Evolutionary conservation across 164 flowering plant species (phyloP).

Genomic region (grape (Vitis vinifera)): DNA sequence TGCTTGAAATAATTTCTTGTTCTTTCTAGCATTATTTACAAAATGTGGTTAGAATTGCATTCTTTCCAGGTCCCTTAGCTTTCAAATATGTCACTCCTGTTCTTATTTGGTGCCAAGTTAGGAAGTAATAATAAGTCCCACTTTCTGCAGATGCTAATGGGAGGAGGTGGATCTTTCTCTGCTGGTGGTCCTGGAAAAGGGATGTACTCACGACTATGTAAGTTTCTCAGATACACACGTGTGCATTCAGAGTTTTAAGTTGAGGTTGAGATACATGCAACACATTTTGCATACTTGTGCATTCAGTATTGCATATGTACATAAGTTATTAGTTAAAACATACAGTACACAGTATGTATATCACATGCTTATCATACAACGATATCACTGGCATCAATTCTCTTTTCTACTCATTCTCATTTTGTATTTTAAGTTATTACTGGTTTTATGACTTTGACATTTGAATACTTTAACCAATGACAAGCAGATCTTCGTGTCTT

Average conservation of each 20-base stretch:
- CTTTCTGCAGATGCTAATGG: conserved; percentile 74
- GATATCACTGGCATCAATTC: background rate
- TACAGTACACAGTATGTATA: too few relatives aligned
- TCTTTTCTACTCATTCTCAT: background rate
- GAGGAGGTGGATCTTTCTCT: conserved; percentile 98
- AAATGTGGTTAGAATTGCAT: background rate
- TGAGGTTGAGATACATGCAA: too few relatives aligned
- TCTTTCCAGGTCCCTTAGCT: too few relatives aligned
- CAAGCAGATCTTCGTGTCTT: conserved; percentile 73
- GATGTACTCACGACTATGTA: conserved; percentile 87
- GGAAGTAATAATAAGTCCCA: conserved; percentile 2
- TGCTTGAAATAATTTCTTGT: background rate
- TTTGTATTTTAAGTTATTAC: background rate
- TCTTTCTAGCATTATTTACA: background rate
- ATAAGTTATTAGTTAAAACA: too few relatives aligned
- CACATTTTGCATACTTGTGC: too few relatives aligned
- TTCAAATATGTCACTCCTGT: background rate
- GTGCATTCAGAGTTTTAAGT: too few relatives aligned
- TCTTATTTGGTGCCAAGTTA: background rate
- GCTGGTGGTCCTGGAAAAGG: conserved; percentile 99
- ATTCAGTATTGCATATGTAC: too few relatives aligned
- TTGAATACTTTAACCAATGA: background rate
- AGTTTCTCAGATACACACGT: conserved; percentile 26
- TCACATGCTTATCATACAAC: background rate
- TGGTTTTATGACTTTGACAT: background rate